A percentile compares a stretch with the other conserved stretches of the same genome.
These are phyloP conservation scores for Fusarium metavorans DNA, from an alignment of 2,329 filamentous ascomycete species.

Conservation along the genomic window DNA sequence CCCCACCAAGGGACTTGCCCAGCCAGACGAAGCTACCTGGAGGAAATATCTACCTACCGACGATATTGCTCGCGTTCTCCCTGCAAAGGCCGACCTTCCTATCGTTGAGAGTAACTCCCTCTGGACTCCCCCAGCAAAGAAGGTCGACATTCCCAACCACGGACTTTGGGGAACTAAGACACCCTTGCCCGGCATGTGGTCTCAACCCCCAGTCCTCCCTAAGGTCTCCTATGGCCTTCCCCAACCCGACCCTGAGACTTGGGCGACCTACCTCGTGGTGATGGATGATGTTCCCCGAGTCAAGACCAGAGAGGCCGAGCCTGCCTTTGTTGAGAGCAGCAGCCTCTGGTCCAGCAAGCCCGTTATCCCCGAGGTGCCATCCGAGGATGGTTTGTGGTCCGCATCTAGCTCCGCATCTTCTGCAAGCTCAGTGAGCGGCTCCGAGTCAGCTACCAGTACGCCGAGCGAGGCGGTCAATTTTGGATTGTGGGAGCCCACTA, in stretches of 20 bases:
- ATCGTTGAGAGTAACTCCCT: conserved; percentile 53
- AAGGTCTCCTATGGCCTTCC: conserved; percentile 45
- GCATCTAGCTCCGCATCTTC: conserved; percentile 29
- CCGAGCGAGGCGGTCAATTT: conserved; percentile 29
- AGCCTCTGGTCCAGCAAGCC: conserved; percentile 38
- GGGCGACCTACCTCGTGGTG: conserved; percentile 40
- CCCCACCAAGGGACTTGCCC: conserved; percentile 48
- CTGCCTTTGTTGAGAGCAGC: conserved; percentile 36
- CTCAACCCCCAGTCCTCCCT: conserved; percentile 23
- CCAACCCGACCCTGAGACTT: conserved; percentile 46
- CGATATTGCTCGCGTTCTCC: conserved; percentile 45
- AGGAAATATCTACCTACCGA: conserved; percentile 47
- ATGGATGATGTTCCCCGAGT: conserved; percentile 38
- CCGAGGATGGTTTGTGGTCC: conserved; percentile 38
- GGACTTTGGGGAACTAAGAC: conserved; percentile 41
- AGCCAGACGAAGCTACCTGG: conserved; percentile 55
- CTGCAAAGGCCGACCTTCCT: conserved; percentile 43
- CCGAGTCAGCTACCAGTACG: conserved; percentile 16
- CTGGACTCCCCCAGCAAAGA: conserved; percentile 47
- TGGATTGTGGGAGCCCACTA: conserved; percentile 40
- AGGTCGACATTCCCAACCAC: conserved; percentile 26
- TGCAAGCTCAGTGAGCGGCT: conserved; percentile 14
- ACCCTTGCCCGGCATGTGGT: conserved; percentile 41
- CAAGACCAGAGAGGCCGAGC: conserved; percentile 40
- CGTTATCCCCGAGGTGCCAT: conserved; percentile 24